Conservation (phyloP, 1,284 basidiomycete genomes). For the Thelephora terrestris region DNA sequence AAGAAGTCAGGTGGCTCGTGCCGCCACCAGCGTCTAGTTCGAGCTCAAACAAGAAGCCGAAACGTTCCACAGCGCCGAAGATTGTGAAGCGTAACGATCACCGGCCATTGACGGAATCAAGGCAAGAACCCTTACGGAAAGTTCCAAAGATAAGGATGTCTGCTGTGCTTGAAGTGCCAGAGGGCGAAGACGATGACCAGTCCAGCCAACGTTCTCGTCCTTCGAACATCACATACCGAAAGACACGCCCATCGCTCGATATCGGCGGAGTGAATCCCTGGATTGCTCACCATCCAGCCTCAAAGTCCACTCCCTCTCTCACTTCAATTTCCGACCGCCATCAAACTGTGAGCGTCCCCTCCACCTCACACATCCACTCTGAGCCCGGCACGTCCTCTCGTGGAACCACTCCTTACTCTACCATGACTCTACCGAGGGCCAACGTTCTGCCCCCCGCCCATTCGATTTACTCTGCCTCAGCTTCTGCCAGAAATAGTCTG, state of each 20-base stretch:
- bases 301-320: neutral
- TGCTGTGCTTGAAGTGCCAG: neutral
- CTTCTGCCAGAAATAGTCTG: constrained; percentile 32
- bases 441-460: constrained; percentile 23
- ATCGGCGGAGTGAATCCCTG: too few species aligned
- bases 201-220: neutral
- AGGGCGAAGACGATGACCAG: neutral
- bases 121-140: neutral
- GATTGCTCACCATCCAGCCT: neutral
- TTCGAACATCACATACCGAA: neutral
- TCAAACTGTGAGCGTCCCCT: neutral
- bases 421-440: constrained; percentile 19
- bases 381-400: neutral
- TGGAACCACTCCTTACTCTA: constrained; percentile 5
- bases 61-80: neutral
- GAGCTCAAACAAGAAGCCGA: constrained; percentile 4
- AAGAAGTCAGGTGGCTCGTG: constrained; percentile 54
- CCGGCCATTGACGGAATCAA: neutral
- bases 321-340: constrained; percentile 1
- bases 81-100: neutral
- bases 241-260: neutral
- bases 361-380: neutral
- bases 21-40: constrained; percentile 24
- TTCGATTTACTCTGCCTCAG: constrained; percentile 10
- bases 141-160: neutral